Evolutionary conservation across 2,329 filamentous ascomycete genomes (phyloP).

Genomic region (Lachnellula willkommii): DNA sequence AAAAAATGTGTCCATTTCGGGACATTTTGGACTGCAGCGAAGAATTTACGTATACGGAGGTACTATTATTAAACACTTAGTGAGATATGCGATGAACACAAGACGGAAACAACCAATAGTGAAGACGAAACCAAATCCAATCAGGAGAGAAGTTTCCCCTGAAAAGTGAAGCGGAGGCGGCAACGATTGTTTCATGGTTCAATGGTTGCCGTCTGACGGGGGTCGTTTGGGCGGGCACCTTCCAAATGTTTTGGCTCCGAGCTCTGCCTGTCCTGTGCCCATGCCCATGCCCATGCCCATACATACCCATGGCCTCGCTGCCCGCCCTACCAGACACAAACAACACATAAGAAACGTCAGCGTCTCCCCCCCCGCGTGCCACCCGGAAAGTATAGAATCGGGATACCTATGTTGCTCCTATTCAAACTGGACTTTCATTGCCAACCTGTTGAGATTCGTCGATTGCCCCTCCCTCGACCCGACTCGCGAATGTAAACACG

Average conservation of each 20-base stretch:
- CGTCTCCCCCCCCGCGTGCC: neutral
- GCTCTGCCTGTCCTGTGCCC: neutral
- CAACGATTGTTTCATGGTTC: neutral
- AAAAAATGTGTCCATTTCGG: neutral
- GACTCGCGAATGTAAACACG: conserved; percentile 5
- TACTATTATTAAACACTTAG: too few species aligned
- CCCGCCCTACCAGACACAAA: too few species aligned
- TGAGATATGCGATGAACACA: too few species aligned
- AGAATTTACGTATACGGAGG: too few species aligned
- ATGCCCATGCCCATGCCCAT: neutral
- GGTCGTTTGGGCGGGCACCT: neutral
- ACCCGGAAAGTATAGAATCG: neutral
- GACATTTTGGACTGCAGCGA: neutral
- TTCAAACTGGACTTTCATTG: neutral
- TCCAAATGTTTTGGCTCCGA: neutral
- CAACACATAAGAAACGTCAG: too few species aligned
- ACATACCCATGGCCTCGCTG: too few species aligned
- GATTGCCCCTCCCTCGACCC: neutral
- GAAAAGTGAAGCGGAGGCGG: too few species aligned
- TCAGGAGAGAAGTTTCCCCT: too few species aligned
- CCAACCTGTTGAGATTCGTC: neutral
- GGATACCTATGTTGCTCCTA: neutral
- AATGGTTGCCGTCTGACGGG: neutral
- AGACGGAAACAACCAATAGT: neutral
- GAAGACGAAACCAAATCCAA: neutral